These are phyloP conservation scores for Gossypium schwendimanii DNA, from an alignment of 441 rosid genomes.

Conservation along the genomic window DNA sequence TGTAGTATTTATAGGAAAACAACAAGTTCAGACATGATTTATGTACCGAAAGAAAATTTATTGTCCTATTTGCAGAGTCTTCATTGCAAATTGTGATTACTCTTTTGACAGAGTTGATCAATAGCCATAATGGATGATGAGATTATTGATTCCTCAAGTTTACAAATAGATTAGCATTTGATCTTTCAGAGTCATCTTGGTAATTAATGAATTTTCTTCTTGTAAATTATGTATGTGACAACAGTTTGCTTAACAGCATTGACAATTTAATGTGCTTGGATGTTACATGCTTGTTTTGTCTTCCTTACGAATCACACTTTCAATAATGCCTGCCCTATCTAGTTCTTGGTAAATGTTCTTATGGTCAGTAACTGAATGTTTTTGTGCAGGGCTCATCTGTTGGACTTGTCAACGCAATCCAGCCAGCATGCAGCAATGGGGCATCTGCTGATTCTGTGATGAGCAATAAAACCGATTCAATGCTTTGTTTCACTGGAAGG, in stretches of 20 bases:
- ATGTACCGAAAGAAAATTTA: not conserved
- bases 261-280: not conserved
- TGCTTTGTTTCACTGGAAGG: conserved; percentile 49
- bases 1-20: not conserved
- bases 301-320: not conserved
- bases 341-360: conserved; percentile 1
- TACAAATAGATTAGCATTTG: not conserved
- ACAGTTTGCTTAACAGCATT: not conserved
- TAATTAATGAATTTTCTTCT: not conserved
- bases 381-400: conserved; percentile 45
- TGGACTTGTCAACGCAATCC: conserved; percentile 39
- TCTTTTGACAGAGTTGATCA: not conserved
- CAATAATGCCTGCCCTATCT: not conserved
- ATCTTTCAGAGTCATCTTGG: not conserved
- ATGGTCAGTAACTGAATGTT: conserved; percentile 3
- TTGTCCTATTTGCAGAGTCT: not conserved
- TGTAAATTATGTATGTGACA: not conserved
- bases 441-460: conserved; percentile 68
- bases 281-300: not conserved
- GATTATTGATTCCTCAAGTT: not conserved
- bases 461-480: conserved; percentile 83
- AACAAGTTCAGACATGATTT: not conserved
- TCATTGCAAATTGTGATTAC: not conserved
- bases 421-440: conserved; percentile 69
- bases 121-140: not conserved